phyloP scores from a whole-genome alignment of 176 grass and related monocot species.

The Leersia perrieri region DNA sequence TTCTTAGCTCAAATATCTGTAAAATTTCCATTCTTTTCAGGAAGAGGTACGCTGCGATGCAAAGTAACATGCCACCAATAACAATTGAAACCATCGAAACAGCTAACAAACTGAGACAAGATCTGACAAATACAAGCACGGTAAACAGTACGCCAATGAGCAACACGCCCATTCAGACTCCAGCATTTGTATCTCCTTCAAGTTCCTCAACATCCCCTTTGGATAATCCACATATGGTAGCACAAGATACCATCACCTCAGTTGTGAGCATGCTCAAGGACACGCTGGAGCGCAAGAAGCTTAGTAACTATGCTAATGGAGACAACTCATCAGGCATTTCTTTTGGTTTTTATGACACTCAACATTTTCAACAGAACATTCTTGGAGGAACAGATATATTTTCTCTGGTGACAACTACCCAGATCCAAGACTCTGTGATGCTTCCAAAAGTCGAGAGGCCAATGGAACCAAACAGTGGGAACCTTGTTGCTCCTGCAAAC shows the following conservation, averaged over 20 bases:
- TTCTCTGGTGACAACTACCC: conserved; percentile 25
- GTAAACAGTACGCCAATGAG: conserved; percentile 21
- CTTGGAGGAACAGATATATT: conserved; percentile 32
- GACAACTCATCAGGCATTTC: conserved; percentile 29
- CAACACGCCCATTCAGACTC: conserved; percentile 43
- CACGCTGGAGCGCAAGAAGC: conserved; percentile 62
- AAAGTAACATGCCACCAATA: conserved; percentile 44
- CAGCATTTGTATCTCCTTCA: conserved; percentile 60
- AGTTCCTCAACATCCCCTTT: conserved; percentile 64
- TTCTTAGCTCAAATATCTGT: conserved; percentile 15
- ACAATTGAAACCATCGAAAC: conserved; percentile 34
- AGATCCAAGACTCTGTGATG: conserved; percentile 39
- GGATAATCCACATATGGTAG: conserved; percentile 45
- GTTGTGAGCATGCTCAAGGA: conserved; percentile 78
- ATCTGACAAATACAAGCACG: conserved; percentile 35
- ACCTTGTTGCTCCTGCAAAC: conserved; percentile 28
- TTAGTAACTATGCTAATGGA: conserved; percentile 23
- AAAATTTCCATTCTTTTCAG: conserved; percentile 38
- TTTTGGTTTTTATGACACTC: conserved; percentile 48
- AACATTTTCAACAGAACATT: conserved; percentile 46
- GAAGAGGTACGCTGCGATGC: conserved; percentile 67
- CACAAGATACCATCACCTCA: conserved; percentile 55
- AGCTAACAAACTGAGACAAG: conserved; percentile 34
- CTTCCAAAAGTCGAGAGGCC: conserved; percentile 28
- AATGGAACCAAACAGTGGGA: conserved; percentile 24